phyloP scores from a whole-genome alignment of 306 rosid species.

The Malus orientalis region DNA sequence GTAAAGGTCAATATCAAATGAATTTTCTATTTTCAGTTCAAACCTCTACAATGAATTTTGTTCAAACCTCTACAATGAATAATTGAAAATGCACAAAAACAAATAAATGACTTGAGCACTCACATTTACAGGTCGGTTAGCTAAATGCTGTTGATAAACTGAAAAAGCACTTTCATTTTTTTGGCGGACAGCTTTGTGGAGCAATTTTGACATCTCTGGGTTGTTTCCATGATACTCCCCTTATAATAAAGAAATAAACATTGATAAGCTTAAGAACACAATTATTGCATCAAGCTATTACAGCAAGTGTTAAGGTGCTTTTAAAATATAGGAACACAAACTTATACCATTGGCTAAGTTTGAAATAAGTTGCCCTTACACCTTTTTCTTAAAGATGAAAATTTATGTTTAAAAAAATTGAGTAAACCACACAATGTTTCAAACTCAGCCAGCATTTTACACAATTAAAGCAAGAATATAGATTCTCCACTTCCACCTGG shows the following conservation, averaged over 20 bases:
- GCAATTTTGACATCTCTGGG: slow-evolving; percentile 99
- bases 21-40: background rate
- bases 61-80: background rate
- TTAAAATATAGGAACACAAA: background rate
- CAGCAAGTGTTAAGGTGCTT: background rate
- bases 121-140: slow-evolving; percentile 95
- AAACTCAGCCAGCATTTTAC: background rate
- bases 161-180: slow-evolving; percentile 88
- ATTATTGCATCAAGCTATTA: background rate
- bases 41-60: background rate
- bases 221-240: slow-evolving; percentile 99
- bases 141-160: slow-evolving; percentile 97
- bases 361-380: background rate
- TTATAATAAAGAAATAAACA: slow-evolving; percentile 22
- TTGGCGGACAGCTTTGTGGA: slow-evolving; percentile 99
- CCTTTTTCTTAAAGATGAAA: no score
- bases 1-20: slow-evolving; percentile 7
- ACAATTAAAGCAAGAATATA: background rate
- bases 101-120: slow-evolving; percentile 19
- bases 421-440: no score
- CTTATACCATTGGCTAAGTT: background rate
- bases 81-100: background rate
- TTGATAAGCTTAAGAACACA: background rate
- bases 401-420: no score
- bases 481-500: background rate